Evolutionary conservation across 192 early-diverging fungal species (phyloP).

Genomic region (Dimargaris xerosporica): DNA sequence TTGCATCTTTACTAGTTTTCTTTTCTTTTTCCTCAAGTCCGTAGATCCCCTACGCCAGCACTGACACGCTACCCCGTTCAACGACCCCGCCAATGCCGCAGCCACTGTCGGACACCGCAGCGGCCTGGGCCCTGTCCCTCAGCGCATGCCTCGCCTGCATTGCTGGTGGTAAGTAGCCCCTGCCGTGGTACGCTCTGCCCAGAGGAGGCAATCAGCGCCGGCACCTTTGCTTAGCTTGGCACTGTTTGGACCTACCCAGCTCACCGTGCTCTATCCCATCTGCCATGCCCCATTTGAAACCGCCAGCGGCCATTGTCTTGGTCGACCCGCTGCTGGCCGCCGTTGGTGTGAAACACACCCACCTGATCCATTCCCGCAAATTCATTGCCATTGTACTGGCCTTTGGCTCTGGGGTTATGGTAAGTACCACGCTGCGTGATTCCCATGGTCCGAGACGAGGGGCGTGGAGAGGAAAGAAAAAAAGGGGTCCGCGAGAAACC

Average conservation of each 20-base stretch:
- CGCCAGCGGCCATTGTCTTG: not conserved
- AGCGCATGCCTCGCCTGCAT: constrained; percentile 1
- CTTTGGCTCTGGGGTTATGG: constrained; percentile 2
- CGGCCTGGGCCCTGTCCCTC: not conserved
- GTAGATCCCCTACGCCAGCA: too few species aligned
- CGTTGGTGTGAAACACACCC: constrained; percentile 1
- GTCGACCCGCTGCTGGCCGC: not conserved
- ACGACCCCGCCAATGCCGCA: not conserved
- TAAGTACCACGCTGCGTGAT: not conserved
- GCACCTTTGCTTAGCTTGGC: not conserved
- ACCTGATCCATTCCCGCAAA: not conserved
- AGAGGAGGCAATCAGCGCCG: not conserved
- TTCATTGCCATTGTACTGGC: not conserved
- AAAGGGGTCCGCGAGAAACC: not conserved
- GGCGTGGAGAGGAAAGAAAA: not conserved
- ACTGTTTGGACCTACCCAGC: not conserved
- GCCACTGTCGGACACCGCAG: not conserved
- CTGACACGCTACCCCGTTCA: too few species aligned
- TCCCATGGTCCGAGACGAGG: not conserved
- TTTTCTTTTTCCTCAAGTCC: too few species aligned
- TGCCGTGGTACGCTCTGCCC: not conserved
- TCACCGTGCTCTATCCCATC: not conserved
- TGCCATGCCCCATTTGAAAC: not conserved
- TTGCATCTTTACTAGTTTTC: too few species aligned
- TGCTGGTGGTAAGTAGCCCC: constrained; percentile 11